Base-by-base conservation (phyloP, 805 yeast species). In the Candida methanosorbosa region DNA sequence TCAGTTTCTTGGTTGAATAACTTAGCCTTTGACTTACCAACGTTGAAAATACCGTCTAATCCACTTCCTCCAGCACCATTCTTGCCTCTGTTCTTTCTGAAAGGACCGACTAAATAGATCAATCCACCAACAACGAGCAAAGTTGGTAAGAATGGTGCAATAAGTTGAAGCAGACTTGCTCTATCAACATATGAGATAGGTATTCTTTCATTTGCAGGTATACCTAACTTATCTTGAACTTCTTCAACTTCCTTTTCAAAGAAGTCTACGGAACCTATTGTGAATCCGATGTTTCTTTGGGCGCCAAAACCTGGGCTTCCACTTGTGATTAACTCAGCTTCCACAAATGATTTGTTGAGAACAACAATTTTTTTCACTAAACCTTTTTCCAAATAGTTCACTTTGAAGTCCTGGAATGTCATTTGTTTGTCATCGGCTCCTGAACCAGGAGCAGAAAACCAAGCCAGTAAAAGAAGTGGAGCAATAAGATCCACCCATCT, bases 1-100 rank as follows among this genome's bases (percentile, higher is more conserved):
- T 83, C 87, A 4, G 81, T 78, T 47, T 82, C 90, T 46, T 82
- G 84, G 58, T 86, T 83, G 63, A 81, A 86, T 39, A 78, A 69
- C 56, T 86, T 84, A 4, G 97, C 97, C 38, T 83, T 84, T 27
- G 94, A 81, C 55, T 87, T 85, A 38, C 97, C 95, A 51, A 88
- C 83, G 35, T 74, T 72, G 60, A 83, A 76, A 13, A 83, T 71
- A 4, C 94, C 94, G 35, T 87, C 87, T 40, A 81, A 73, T 3
- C 90, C 90, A 30, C 86, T 85, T 3, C 68, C 66, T 30, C 75
- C 70, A 33, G 66, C 68, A 18, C 62, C 62, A 8, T 62, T 63
- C 16, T 61, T 64, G 29, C 88, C 79, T 57, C 54, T 43, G 28
- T 43, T 45, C 39, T 52, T 56, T 29, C 47, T 50, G 21, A 56